Evolutionary conservation across 495 filamentous ascomycete genomes (phyloP).

Genomic region (Penicillium canariense): DNA sequence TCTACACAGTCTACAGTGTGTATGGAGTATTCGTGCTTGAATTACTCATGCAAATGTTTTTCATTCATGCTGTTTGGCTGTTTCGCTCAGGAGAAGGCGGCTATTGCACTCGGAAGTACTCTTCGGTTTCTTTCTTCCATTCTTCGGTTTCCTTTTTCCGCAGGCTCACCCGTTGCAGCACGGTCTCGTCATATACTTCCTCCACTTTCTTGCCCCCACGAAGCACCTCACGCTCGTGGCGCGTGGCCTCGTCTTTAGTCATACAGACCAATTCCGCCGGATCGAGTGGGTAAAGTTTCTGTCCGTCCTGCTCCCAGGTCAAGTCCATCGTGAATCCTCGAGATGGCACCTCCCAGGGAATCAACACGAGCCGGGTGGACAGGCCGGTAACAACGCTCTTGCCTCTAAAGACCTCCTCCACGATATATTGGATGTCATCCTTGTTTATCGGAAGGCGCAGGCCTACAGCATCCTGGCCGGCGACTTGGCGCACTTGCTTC

Average conservation of each 20-base stretch:
- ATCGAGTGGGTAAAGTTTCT: slow-evolving; percentile 63
- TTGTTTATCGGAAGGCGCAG: slow-evolving; percentile 73
- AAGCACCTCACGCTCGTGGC: slow-evolving; percentile 80
- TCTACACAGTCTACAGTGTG: too few species aligned
- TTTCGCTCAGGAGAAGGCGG: not conserved
- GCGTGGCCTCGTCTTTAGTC: slow-evolving; percentile 90
- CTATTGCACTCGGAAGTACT: slow-evolving; percentile 29
- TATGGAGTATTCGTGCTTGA: too few species aligned
- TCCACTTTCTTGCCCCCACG: slow-evolving; percentile 62
- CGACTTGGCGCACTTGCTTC: slow-evolving; percentile 56
- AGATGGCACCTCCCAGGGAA: slow-evolving; percentile 68
- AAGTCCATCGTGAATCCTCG: slow-evolving; percentile 46
- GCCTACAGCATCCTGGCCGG: slow-evolving; percentile 61
- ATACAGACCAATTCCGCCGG: slow-evolving; percentile 82
- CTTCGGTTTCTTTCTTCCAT: slow-evolving; percentile 38
- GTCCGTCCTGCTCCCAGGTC: slow-evolving; percentile 53
- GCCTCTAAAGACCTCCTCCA: slow-evolving; percentile 86
- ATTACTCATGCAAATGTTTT: too few species aligned
- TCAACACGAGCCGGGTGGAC: slow-evolving; percentile 69
- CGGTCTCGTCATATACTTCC: slow-evolving; percentile 67
- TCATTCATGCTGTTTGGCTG: not conserved
- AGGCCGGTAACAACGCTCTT: slow-evolving; percentile 81
- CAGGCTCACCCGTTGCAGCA: slow-evolving; percentile 61
- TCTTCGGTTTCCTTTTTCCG: slow-evolving; percentile 51
- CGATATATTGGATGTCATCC: slow-evolving; percentile 77